These are phyloP conservation scores for Lachancea cidri DNA, from an alignment of 805 yeast species.

Conservation along the genomic window DNA sequence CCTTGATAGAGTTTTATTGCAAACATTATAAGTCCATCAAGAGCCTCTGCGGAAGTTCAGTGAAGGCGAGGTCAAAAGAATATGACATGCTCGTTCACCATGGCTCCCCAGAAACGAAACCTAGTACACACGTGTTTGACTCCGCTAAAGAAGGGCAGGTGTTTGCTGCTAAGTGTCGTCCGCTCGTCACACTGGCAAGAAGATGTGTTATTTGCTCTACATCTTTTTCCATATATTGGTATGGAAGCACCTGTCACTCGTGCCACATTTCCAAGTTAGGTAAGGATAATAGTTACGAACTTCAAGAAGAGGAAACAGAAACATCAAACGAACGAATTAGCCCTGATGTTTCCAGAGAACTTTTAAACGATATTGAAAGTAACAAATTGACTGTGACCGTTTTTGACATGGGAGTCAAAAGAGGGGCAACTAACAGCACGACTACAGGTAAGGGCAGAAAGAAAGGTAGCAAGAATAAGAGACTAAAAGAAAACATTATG, in stretches of 20 bases:
- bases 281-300: background rate
- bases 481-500: background rate
- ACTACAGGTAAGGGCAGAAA: background rate
- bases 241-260: conserved; percentile 15
- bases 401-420: background rate
- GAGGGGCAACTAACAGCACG: no score
- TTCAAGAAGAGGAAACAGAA: conserved; percentile 1
- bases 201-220: conserved; percentile 17
- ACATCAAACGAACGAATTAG: background rate
- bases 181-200: background rate
- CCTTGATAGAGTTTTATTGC: conserved; percentile 11
- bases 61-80: background rate
- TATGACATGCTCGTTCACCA: background rate
- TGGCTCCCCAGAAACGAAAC: no score
- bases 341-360: background rate
- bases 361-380: background rate
- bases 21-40: conserved; percentile 6
- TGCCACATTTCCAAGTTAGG: conserved; percentile 13
- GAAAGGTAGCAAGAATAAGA: background rate
- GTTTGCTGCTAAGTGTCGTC: no score
- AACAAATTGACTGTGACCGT: background rate
- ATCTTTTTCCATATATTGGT: conserved; percentile 19
- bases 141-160: no score
- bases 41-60: background rate
- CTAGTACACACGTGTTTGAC: no score